Base-by-base conservation (phyloP, 2,329 filamentous ascomycete species). In the Apiospora sp. region DNA sequence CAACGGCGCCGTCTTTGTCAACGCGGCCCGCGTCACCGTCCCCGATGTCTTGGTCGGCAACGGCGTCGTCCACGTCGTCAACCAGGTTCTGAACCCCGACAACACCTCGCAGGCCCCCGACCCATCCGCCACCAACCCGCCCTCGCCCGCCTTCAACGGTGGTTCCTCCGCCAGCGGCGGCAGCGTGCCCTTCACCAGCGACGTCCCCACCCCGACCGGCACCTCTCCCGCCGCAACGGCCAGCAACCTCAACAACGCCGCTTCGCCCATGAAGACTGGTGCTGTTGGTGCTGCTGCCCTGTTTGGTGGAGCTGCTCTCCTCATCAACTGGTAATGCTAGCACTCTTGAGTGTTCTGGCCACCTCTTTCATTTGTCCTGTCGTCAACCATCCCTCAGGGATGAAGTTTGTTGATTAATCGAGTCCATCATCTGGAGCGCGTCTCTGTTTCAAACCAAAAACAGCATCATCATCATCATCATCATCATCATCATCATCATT, bases 61-160 rank as follows among this genome's bases (percentile, higher is more conserved):
- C 74, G 89, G 89, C 37, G 88, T 91, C 1, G 79, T 89, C 3
- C 89, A 91, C 75, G 83, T 90, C 19, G 84, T 90, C 49, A 89
- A 92, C 77, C 84, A 84, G 73, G 89, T 92, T 49, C 82, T 92
- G 68, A 92, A 91, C 82, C 87, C 88, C 14, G 80, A 83, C 75
- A 87, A 87, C 77, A 82, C 85, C 3, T 80, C 82, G 1, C 84
- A 82, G 5, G 78, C 80, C n/a, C 85, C 87, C 6, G 76, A 85
- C 30, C 77, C 85, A 1, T 78, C 82, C 22, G 83, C 84, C 22
- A 79, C 83, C 0, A 84, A 85, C 0, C 87, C 88, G 49, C 83
- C 83, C 3, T 19, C 51, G 0, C 84, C 87, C 5, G 90, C 87
- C 1, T 93, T 89, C 81, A 81, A 82, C 34, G 85, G 85, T 72